phyloP scores from a whole-genome alignment of 306 rosid genomes.

The Ochetophila trinervis region DNA sequence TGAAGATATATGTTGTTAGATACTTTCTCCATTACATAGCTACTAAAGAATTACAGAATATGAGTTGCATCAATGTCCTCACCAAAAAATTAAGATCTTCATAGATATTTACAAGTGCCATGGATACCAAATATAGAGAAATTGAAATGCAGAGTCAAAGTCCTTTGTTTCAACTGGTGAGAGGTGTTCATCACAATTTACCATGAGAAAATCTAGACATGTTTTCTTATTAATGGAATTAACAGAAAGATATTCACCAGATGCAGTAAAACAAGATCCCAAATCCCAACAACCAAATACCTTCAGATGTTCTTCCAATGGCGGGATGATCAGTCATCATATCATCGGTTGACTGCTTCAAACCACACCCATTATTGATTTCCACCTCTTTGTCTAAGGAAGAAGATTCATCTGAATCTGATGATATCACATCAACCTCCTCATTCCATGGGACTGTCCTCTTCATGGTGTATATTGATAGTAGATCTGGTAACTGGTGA shows the following conservation, averaged over 20 bases:
- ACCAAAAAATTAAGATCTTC: too few relatives aligned
- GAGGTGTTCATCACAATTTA: too few relatives aligned
- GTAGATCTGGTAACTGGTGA: constrained; percentile 12
- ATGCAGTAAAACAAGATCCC: constrained; percentile 3
- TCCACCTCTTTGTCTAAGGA: constrained; percentile 39
- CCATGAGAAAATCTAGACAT: too few relatives aligned
- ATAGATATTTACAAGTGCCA: too few relatives aligned
- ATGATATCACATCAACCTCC: constrained; percentile 39
- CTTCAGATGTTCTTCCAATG: constrained; percentile 36
- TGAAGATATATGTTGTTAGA: too few relatives aligned
- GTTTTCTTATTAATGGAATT: not conserved
- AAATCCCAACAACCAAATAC: constrained; percentile 30
- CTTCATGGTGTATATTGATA: constrained; percentile 40
- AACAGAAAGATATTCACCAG: not conserved
- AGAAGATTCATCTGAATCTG: constrained; percentile 43
- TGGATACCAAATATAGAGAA: too few relatives aligned
- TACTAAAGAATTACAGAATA: too few relatives aligned
- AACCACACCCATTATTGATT: constrained; percentile 13
- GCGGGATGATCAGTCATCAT: constrained; percentile 10
- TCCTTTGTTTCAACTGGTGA: too few relatives aligned
- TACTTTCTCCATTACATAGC: too few relatives aligned
- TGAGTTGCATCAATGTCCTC: too few relatives aligned
- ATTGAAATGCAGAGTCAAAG: too few relatives aligned
- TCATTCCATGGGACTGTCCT: constrained; percentile 56
- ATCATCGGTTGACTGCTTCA: constrained; percentile 17